These are phyloP conservation scores for Pisolithus orientalis DNA, from an alignment of 768 basidiomycete species.

Conservation along the genomic window DNA sequence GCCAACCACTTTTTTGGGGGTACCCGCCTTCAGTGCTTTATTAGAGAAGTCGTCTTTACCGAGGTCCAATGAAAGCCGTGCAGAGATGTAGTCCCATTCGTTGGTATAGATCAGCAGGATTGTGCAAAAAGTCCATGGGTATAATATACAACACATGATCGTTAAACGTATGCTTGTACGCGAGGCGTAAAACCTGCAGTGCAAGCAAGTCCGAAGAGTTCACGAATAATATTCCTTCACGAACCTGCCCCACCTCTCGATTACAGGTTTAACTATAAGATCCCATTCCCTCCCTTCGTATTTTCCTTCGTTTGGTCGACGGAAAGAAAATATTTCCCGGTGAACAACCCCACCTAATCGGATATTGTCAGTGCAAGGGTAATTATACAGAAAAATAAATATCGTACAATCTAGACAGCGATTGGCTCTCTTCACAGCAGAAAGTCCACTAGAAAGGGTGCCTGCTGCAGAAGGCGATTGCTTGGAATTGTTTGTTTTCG, in stretches of 20 bases:
- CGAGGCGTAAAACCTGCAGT: neutral
- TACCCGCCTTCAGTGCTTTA: too few species aligned
- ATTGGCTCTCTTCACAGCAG: slow-evolving; percentile 15
- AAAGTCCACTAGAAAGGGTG: neutral
- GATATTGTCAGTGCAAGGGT: neutral
- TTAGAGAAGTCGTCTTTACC: slow-evolving; percentile 10
- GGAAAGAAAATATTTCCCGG: slow-evolving; percentile 76
- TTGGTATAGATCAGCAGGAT: neutral
- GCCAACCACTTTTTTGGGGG: too few species aligned
- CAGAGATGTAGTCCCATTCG: too few species aligned
- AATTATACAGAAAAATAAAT: slow-evolving; percentile 22
- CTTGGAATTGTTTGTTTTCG: slow-evolving; percentile 29
- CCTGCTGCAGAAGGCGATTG: slow-evolving; percentile 10
- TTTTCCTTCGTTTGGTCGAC: slow-evolving; percentile 42
- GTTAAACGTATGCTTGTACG: neutral
- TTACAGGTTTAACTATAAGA: slow-evolving; percentile 62
- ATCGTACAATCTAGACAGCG: slow-evolving; percentile 42
- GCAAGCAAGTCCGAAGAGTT: slow-evolving; percentile 3
- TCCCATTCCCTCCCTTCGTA: slow-evolving; percentile 72
- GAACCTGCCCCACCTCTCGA: slow-evolving; percentile 74
- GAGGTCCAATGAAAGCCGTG: too few species aligned
- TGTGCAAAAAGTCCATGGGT: neutral
- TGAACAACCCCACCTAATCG: slow-evolving; percentile 50
- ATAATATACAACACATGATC: neutral
- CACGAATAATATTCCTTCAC: slow-evolving; percentile 31